phyloP scores from a whole-genome alignment of 2,329 filamentous ascomycete genomes.

The Amesomyces nigricolor region DNA sequence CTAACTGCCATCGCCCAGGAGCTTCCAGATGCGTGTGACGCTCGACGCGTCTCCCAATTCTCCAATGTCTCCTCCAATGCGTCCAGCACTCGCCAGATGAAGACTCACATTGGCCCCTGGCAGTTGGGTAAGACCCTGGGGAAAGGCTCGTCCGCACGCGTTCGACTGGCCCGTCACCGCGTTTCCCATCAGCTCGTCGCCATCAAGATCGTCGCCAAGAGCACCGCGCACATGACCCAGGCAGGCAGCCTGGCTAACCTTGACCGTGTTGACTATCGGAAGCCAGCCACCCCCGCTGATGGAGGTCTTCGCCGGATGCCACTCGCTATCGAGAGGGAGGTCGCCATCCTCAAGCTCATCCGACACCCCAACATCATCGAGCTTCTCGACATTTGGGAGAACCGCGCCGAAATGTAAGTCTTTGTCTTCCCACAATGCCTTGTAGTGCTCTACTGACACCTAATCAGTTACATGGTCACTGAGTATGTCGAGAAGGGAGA shows the following conservation, averaged over 20 bases:
- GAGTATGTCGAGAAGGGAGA: conserved; percentile 80
- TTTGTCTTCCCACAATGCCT: neutral
- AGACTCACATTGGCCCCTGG: conserved; percentile 89
- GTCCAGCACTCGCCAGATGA: conserved; percentile 34
- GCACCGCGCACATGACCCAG: conserved; percentile 70
- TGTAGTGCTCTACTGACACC: neutral
- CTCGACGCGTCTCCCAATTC: conserved; percentile 36
- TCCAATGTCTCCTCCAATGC: conserved; percentile 35
- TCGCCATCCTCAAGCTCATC: conserved; percentile 94
- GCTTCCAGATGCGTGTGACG: conserved; percentile 24
- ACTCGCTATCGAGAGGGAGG: conserved; percentile 85
- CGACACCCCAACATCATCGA: conserved; percentile 93
- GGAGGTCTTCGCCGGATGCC: conserved; percentile 68
- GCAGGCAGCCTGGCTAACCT: conserved; percentile 81
- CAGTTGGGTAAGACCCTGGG: conserved; percentile 84
- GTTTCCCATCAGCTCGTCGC: conserved; percentile 76
- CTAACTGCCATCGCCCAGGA: conserved; percentile 33
- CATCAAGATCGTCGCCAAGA: conserved; percentile 91
- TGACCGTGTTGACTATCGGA: conserved; percentile 62
- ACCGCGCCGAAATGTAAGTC: conserved; percentile 82
- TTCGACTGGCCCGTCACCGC: conserved; percentile 76
- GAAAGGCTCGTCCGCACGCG: conserved; percentile 81
- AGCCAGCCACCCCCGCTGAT: conserved; percentile 42
- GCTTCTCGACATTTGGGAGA: conserved; percentile 97
- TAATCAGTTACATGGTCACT: conserved; percentile 77